Evolutionary conservation across 805 yeast species (phyloP), one percentile per base, ranked within the genome.

Genomic region (Saturnispora hagleri): DNA sequence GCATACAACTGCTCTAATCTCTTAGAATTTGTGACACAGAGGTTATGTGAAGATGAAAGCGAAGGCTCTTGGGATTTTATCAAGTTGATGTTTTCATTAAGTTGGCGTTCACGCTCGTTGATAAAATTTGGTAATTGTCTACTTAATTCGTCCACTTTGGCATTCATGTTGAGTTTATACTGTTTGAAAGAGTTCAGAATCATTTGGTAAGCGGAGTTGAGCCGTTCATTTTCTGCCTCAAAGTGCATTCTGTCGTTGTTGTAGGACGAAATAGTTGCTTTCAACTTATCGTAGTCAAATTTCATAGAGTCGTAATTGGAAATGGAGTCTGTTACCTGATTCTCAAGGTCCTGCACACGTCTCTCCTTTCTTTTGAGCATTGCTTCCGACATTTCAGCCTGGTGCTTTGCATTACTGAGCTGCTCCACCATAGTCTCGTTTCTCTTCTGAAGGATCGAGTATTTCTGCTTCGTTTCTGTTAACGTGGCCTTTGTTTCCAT

Each of bases 321-420:
- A 42, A 69, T 59, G n/a, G 77, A 58, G 22, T 76, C 80, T 50
- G 73, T 73, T 52, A 76, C 65, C 57, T 79, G 80, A 41, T 67
- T 70, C 63, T 88, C 95, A 58, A 86, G 67, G 57, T 84, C 91
- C 31, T 70, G 60, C 26, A 86, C 76, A 50, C 87, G 71, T 48
- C 90, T 73, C 58, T 85, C 89, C 60, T 86, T 85, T 49, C 95
- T 71, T 55, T 76, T 79, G 53, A 87, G 67, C 55, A 86, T 68
- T 1, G 89, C 80, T 59, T 77, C 82, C 43, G 84, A 72, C 70
- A 83, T 83, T 56, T 86, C 89, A 58, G 83, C 83, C 60, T 88
- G 91, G 63, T 85, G 90, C 64, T 84, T 84, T 38, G 85, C 71
- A 56, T 81, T 82, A 31, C 88, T 80, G 54, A 82, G 66, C 64